Conservation (phyloP, 164 flowering plant species). For the Vitis cinerea region DNA sequence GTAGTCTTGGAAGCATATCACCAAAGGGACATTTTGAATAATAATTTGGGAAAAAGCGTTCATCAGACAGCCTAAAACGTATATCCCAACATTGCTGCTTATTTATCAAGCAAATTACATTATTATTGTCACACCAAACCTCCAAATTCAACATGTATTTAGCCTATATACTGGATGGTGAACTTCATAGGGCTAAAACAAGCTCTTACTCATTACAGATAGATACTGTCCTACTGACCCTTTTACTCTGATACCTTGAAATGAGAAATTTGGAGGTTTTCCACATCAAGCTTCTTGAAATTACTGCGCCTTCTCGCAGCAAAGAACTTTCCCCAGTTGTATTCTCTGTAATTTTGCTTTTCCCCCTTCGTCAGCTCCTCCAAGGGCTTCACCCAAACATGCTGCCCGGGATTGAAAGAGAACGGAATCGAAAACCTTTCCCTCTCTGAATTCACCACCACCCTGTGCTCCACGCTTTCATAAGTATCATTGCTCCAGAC, state of each 20-base stretch:
- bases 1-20: too few species aligned
- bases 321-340: slow-evolving; percentile 21
- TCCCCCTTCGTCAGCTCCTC: slow-evolving; percentile 19
- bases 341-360: slow-evolving; percentile 19
- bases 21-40: too few species aligned
- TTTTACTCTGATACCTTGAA: slow-evolving; percentile 8
- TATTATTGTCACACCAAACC: too few species aligned
- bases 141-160: too few species aligned
- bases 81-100: too few species aligned
- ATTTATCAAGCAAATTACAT: too few species aligned
- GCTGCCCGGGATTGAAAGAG: slow-evolving; percentile 20
- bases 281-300: slow-evolving; percentile 19
- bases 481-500: slow-evolving; percentile 25
- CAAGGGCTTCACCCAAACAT: slow-evolving; percentile 16
- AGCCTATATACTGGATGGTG: too few species aligned
- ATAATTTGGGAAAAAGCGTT: too few species aligned
- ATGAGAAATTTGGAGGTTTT: slow-evolving; percentile 20
- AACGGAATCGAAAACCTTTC: slow-evolving; percentile 27
- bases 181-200: too few species aligned
- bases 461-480: slow-evolving; percentile 30
- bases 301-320: slow-evolving; percentile 11
- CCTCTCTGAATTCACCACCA: slow-evolving; percentile 21
- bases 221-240: background rate
- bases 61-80: too few species aligned
- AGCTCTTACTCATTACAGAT: too few species aligned